Percentiles rank a stretch among this genome's conserved stretches.
These are phyloP conservation scores for Crithidia bombi DNA, from an alignment of 208 protist genomes.

Conservation along the genomic window DNA sequence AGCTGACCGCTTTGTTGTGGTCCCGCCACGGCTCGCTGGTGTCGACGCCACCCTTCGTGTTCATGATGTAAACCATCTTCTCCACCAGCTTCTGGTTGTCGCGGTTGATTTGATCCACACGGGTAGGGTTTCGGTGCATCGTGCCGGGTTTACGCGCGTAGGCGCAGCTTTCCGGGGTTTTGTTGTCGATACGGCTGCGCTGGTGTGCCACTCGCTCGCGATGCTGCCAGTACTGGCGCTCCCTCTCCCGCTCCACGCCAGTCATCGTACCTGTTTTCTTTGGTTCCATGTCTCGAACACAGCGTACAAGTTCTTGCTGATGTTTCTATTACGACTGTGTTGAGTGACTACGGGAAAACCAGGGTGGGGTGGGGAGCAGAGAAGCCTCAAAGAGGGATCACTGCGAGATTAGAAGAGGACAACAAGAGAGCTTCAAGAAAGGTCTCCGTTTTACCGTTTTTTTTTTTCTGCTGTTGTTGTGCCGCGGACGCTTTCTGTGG, in stretches of 20 bases:
- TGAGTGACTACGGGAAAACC: too few species aligned
- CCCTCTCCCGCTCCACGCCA: conserved; percentile 39
- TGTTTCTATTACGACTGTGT: too few species aligned
- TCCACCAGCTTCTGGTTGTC: conserved; percentile 66
- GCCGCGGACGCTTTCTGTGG: too few species aligned
- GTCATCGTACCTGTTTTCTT: conserved; percentile 25
- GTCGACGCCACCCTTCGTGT: conserved; percentile 60
- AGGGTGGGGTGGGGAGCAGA: too few species aligned
- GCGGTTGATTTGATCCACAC: conserved; percentile 42
- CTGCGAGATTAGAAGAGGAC: too few species aligned
- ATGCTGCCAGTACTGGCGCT: conserved; percentile 58
- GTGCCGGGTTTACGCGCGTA: conserved; percentile 46
- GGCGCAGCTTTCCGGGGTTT: conserved; percentile 35
- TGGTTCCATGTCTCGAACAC: conserved; percentile 16
- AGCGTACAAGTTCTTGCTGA: not conserved
- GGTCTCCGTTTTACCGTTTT: too few species aligned
- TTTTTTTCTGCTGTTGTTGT: too few species aligned
- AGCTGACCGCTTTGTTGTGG: conserved; percentile 46
- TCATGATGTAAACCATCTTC: conserved; percentile 72
- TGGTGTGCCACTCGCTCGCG: conserved; percentile 52
- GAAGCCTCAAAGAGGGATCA: too few species aligned
- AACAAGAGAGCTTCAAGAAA: too few species aligned
- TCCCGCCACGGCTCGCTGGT: conserved; percentile 67
- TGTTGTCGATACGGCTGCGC: conserved; percentile 56
- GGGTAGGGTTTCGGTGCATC: conserved; percentile 30